These are phyloP conservation scores for Penicillium mononematosum DNA, from an alignment of 495 filamentous ascomycete species.

Conservation along the genomic window DNA sequence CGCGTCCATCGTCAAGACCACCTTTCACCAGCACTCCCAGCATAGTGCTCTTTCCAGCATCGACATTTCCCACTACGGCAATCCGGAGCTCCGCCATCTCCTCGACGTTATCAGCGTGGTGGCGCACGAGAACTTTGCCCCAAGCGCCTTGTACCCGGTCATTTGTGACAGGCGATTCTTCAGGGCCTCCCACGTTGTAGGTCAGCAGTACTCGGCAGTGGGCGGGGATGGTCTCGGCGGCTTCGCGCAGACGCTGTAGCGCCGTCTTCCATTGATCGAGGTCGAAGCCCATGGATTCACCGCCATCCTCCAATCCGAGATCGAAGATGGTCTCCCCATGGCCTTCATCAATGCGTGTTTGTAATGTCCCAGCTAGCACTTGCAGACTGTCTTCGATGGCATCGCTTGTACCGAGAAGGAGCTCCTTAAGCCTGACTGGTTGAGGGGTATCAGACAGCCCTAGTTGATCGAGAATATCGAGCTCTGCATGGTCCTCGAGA, in stretches of 20 bases:
- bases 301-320: slow-evolving; percentile 86
- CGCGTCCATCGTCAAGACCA: slow-evolving; percentile 89
- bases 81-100: slow-evolving; percentile 94
- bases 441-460: slow-evolving; percentile 74
- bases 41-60: slow-evolving; percentile 97
- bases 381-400: slow-evolving; percentile 60
- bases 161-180: slow-evolving; percentile 60
- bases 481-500: slow-evolving; percentile 78
- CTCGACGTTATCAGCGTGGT: slow-evolving; percentile 69
- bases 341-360: slow-evolving; percentile 74
- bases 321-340: slow-evolving; percentile 92
- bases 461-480: slow-evolving; percentile 87
- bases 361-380: slow-evolving; percentile 59
- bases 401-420: slow-evolving; percentile 64
- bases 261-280: slow-evolving; percentile 78
- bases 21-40: slow-evolving; percentile 95
- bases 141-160: slow-evolving; percentile 68
- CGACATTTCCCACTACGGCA: slow-evolving; percentile 96
- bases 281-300: slow-evolving; percentile 83
- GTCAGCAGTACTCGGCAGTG: slow-evolving; percentile 81
- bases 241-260: slow-evolving; percentile 62
- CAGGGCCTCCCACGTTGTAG: slow-evolving; percentile 79
- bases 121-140: slow-evolving; percentile 82
- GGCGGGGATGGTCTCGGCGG: slow-evolving; percentile 63
- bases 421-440: slow-evolving; percentile 67